Evolutionary conservation across 225 moss, liverwort and hornwort genomes (phyloP).

Genomic region (Pleurozium schreberi): DNA sequence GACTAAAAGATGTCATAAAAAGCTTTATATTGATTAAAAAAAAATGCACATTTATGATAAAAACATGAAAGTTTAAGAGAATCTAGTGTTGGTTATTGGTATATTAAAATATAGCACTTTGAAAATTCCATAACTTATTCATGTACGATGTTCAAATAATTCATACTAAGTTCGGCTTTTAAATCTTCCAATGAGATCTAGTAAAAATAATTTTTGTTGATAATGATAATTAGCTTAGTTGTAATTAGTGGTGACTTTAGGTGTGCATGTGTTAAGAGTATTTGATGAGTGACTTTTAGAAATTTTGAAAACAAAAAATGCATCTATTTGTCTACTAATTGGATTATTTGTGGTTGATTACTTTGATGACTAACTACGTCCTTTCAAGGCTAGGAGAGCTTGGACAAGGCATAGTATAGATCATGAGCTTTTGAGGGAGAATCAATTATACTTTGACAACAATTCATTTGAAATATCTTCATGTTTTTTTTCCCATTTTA

Average conservation of each 20-base stretch:
- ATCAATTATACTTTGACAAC: too few relatives aligned
- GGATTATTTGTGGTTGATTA: background rate
- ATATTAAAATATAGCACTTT: background rate
- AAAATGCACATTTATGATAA: background rate
- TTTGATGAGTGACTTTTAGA: background rate
- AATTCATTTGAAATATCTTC: background rate
- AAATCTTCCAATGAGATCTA: background rate
- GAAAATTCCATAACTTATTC: background rate
- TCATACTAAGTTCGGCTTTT: background rate
- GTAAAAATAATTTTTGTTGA: too few relatives aligned
- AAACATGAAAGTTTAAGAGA: background rate
- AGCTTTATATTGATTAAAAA: background rate
- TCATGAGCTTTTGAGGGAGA: too few relatives aligned
- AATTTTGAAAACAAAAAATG: background rate
- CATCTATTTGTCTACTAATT: background rate
- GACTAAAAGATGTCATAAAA: too few relatives aligned
- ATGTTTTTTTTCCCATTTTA: background rate
- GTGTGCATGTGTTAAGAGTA: background rate
- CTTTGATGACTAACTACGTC: too few relatives aligned
- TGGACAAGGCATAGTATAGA: rapidly evolving
- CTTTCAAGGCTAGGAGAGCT: rapidly evolving
- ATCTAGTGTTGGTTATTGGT: background rate
- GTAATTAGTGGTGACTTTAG: background rate
- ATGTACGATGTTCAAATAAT: background rate
- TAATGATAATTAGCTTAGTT: background rate